Conservation (phyloP, 2,329 filamentous ascomycete genomes). For the Claviceps citrina region DNA sequence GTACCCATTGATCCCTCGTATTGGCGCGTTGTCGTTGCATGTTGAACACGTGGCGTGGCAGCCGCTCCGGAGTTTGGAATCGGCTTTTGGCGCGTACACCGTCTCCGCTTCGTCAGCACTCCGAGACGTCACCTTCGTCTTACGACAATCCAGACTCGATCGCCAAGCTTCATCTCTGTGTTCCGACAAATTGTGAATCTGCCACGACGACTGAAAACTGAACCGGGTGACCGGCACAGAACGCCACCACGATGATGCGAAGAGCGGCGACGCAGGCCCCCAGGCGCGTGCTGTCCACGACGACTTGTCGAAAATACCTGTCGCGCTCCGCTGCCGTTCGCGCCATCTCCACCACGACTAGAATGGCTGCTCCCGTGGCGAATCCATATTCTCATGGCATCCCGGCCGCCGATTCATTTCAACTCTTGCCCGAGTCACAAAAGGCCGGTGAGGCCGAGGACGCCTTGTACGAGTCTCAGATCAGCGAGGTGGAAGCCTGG, state of each 20-base stretch:
- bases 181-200: no score
- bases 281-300: conserved; percentile 13
- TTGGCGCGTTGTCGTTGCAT: background rate
- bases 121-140: conserved; percentile 1
- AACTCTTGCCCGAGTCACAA: conserved; percentile 60
- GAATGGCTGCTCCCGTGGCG: conserved; percentile 14
- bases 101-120: background rate
- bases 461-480: conserved; percentile 65
- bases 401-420: conserved; percentile 59
- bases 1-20: background rate
- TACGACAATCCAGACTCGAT: background rate
- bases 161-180: background rate
- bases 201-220: background rate
- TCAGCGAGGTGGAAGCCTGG: conserved; percentile 78
- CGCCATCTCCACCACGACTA: conserved; percentile 17
- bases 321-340: conserved; percentile 13
- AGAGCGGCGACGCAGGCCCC: conserved; percentile 18
- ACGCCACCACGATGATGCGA: conserved; percentile 16
- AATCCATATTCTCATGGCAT: conserved; percentile 17
- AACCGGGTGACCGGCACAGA: background rate
- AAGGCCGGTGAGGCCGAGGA: conserved; percentile 76
- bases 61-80: background rate
- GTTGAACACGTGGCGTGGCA: no score
- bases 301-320: conserved; percentile 8
- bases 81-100: background rate